Base-by-base conservation (phyloP, 108 stramenopile genomes). In the Skeletonema marinoi region DNA sequence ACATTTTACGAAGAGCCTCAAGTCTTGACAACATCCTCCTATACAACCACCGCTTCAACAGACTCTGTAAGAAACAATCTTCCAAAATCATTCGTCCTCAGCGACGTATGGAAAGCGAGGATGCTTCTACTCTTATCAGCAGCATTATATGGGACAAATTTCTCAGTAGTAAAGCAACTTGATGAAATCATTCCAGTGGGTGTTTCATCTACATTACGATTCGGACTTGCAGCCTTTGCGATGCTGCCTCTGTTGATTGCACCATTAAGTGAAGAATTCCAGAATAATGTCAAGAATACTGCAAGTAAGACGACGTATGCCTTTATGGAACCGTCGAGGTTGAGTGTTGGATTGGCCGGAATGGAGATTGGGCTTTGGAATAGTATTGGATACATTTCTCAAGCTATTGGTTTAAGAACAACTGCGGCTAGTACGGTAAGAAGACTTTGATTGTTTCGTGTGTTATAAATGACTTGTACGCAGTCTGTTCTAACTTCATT, bases 331-430 rank as follows among this genome's bases (percentile, higher is more conserved):
- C 70, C 70, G 12, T 77, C 72, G 17, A 65, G 70, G 41, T 69
- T 79, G 29, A 72, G 73, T 36, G 89, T 86, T 21, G 66, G 80
- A 10, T 54, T 86, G 61, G 81, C 77, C 29, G 97, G 97, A 21
- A 84, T 98, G 71, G 97, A 98, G 74, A 89, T 96, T 29, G 97
- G 97, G 19, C 36, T 90, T 19, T 93, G 85, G 70, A 92, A 90
- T 76, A 79, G 90, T 1, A 75, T 93, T 68, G 97, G 94, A 7
- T 98, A 98, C 73, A 77, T 95, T 33, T 84, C 95, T 30, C 97
- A 98, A 79, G 96, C 97, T 0, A 81, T 94, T 32, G 93, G 95
- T 6, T 78, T 98, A 19, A 81, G 88, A 73, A 92, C 93, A 10
- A 93, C 93, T 9, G 61, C 77, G 21, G 96, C 97, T 11, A 84